These are phyloP conservation scores for Lactarius sp. DNA, from an alignment of 768 basidiomycete species.

Conservation along the genomic window DNA sequence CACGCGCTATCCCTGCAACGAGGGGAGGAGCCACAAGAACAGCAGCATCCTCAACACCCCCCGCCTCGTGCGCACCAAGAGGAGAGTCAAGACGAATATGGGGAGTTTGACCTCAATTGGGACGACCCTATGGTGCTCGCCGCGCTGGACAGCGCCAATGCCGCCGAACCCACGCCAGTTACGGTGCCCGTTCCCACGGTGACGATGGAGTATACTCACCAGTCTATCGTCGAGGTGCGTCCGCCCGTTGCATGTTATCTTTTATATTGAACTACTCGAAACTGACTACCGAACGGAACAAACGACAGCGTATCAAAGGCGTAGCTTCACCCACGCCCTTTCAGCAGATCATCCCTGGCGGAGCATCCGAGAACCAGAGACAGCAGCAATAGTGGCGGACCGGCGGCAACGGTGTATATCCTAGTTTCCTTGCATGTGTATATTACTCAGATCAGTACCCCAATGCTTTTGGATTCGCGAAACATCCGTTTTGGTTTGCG, in stretches of 20 bases:
- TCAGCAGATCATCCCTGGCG: conserved; percentile 1
- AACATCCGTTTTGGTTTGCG: background rate
- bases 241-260: background rate
- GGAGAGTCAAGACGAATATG: conserved; percentile 79
- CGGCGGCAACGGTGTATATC: too few species aligned
- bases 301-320: conserved; percentile 11
- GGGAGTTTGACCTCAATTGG: conserved; percentile 51
- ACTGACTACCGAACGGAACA: background rate
- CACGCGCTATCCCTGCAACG: conserved; percentile 40
- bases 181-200: background rate
- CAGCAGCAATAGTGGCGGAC: too few species aligned
- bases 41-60: conserved; percentile 29
- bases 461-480: background rate
- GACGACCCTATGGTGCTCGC: conserved; percentile 57
- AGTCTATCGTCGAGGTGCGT: conserved; percentile 15
- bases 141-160: conserved; percentile 28
- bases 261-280: background rate
- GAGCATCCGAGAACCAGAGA: too few species aligned
- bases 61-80: conserved; percentile 40
- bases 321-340: background rate
- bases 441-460: too few species aligned
- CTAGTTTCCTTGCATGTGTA: too few species aligned
- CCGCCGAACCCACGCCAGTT: background rate
- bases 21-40: conserved; percentile 33
- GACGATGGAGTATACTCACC: conserved; percentile 14